These are phyloP conservation scores for Penicillium sp. DNA, from an alignment of 2,329 filamentous ascomycete genomes.

Conservation along the genomic window DNA sequence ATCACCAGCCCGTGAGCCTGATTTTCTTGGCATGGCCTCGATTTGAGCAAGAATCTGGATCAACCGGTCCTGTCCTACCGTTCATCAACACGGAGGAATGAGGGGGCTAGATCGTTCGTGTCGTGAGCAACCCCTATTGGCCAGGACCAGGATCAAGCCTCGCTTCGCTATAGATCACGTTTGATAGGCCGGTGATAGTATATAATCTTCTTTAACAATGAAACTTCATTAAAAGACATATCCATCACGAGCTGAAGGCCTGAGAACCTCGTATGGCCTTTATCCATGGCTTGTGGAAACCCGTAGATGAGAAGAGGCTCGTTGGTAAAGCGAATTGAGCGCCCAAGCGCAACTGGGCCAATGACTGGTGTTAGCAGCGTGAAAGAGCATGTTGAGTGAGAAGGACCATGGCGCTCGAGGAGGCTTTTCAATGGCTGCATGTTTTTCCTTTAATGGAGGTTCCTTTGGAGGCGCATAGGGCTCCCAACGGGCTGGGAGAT, in stretches of 20 bases:
- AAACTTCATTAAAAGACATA: background rate
- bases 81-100: background rate
- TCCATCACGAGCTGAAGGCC: background rate
- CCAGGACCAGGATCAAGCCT: background rate
- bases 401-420: background rate
- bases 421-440: background rate
- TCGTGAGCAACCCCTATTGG: background rate
- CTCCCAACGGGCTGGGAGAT: background rate
- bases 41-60: constrained; percentile 14
- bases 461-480: background rate
- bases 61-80: constrained; percentile 5
- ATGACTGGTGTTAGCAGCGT: background rate
- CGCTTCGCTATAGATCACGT: background rate
- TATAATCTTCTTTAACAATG: background rate
- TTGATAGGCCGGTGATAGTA: background rate
- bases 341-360: background rate
- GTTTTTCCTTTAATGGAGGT: background rate
- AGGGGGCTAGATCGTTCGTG: constrained; percentile 3
- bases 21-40: constrained; percentile 23
- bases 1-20: constrained; percentile 5
- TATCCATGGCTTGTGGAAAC: background rate
- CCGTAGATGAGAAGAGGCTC: background rate
- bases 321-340: background rate
- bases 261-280: background rate
- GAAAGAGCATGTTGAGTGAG: background rate